phyloP scores from a whole-genome alignment of 768 basidiomycete genomes.

The Tulasnella sp. region DNA sequence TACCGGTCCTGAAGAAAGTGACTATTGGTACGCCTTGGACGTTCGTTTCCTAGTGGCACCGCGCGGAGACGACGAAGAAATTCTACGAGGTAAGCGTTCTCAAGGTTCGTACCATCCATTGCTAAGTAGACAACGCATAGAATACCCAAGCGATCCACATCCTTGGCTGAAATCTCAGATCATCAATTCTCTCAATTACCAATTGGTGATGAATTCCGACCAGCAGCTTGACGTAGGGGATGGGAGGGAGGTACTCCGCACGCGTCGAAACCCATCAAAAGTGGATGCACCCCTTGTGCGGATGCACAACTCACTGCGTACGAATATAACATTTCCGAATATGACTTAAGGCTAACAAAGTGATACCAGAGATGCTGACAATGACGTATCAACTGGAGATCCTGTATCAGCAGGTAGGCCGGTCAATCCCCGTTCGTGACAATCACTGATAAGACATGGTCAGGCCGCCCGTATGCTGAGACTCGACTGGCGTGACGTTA shows the following conservation, averaged over 20 bases:
- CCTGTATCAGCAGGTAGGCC: constrained; percentile 56
- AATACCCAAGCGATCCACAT: constrained; percentile 15
- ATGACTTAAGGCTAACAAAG: constrained; percentile 1
- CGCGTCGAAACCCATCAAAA: constrained; percentile 27
- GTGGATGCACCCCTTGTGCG: constrained; percentile 76
- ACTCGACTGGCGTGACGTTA: constrained; percentile 76
- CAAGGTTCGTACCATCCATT: not conserved
- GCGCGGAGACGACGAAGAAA: not conserved
- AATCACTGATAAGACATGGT: not conserved
- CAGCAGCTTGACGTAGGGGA: constrained; percentile 6
- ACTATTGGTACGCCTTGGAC: constrained; percentile 48
- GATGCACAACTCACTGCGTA: constrained; percentile 81
- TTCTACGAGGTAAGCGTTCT: not conserved
- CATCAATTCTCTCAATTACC: constrained; percentile 17
- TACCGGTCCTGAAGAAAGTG: constrained; percentile 51
- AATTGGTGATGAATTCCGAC: constrained; percentile 15
- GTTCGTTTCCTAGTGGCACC: constrained; percentile 50
- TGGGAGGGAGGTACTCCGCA: constrained; percentile 23
- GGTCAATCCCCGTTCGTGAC: not conserved
- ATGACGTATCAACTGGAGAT: constrained; percentile 88
- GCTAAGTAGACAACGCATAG: constrained; percentile 3
- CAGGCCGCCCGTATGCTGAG: constrained; percentile 63
- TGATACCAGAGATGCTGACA: constrained; percentile 67
- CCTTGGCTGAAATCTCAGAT: constrained; percentile 20
- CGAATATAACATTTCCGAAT: constrained; percentile 21